Evolutionary conservation across 2,329 filamentous ascomycete species (phyloP), one percentile per base, ranked within the genome.

Genomic region (Claviceps sorghi): DNA sequence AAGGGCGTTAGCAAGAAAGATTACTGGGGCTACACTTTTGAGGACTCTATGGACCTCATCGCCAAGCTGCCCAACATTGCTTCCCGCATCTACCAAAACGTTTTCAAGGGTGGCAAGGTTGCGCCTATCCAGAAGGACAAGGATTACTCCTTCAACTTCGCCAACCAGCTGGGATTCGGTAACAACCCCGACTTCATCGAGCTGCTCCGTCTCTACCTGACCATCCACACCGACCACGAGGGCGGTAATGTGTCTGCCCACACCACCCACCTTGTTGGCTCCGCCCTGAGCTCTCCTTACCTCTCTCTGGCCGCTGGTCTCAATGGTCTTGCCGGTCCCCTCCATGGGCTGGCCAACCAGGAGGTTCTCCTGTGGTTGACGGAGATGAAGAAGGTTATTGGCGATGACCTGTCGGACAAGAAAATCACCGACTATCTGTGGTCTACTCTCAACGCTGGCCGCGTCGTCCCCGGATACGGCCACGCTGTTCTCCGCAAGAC

Each of bases 61-160:
- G 93, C 93, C 68, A 97, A 97, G 84, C 87, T 98, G 64, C 93
- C 93, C 69, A 96, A 88, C 71, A 96, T 98, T 66, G 93, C 93
- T 59, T 79, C 93, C 58, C 88, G 89, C 77, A 98, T 98, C 81
- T 98, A 98, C 84, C 93, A 95, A 79, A 98, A 98, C 73, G 85
- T 97, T 71, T 98, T 95, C 88, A 96, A 97, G 84, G 93, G 95
- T 68, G 93, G 93, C 76, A 97, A 97, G 84, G 91, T 98, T 61
- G 87, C 88, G 56, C 71, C 89, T 52, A 82, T 95, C 70, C 84
- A 97, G 80, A 94, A 95, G 81, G 91, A 97, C 78, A 93, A 97
- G 86, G 93, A 98, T 71, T 98, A 96, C 79, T 81, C 84, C 64
- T 98, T 85, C 87, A 98, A 98, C 86, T 87, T 98, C 71, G 90